phyloP scores from a whole-genome alignment of 2,329 filamentous ascomycete genomes.

The Aspergillus glaucus region DNA sequence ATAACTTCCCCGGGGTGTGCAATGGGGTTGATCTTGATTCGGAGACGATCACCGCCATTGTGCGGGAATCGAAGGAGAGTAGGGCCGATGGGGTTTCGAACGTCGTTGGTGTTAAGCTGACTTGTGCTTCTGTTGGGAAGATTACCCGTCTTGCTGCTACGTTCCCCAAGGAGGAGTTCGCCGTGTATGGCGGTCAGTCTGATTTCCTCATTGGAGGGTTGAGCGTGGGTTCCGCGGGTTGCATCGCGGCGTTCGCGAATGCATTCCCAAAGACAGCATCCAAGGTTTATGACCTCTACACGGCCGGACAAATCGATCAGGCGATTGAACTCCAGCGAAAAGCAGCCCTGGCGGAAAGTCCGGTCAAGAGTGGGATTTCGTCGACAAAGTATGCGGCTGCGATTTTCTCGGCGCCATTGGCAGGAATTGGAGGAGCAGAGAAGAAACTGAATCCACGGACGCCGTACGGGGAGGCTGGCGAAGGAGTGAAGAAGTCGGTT shows the following conservation, averaged over 20 bases:
- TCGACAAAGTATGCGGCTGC: conserved; percentile 61
- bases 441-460: conserved; percentile 52
- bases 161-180: conserved; percentile 52
- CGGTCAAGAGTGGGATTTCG: conserved; percentile 60
- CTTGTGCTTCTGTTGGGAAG: conserved; percentile 57
- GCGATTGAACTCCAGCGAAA: conserved; percentile 55
- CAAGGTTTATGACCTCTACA: conserved; percentile 55
- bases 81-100: conserved; percentile 29
- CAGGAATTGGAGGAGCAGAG: conserved; percentile 55
- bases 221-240: conserved; percentile 48
- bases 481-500: conserved; percentile 39
- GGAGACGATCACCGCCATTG: conserved; percentile 52
- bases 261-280: conserved; percentile 52
- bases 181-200: conserved; percentile 63
- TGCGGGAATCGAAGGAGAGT: conserved; percentile 31
- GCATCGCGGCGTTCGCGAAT: conserved; percentile 53
- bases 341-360: conserved; percentile 58
- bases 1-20: conserved; percentile 64
- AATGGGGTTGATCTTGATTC: conserved; percentile 64
- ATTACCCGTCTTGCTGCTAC: conserved; percentile 49
- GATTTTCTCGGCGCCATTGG: conserved; percentile 51
- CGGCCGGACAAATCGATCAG: conserved; percentile 50
- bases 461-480: conserved; percentile 50
- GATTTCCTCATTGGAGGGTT: conserved; percentile 61
- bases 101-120: conserved; percentile 59